phyloP scores from a whole-genome alignment of 164 flowering plant genomes.

The Magnolia sinica region DNA sequence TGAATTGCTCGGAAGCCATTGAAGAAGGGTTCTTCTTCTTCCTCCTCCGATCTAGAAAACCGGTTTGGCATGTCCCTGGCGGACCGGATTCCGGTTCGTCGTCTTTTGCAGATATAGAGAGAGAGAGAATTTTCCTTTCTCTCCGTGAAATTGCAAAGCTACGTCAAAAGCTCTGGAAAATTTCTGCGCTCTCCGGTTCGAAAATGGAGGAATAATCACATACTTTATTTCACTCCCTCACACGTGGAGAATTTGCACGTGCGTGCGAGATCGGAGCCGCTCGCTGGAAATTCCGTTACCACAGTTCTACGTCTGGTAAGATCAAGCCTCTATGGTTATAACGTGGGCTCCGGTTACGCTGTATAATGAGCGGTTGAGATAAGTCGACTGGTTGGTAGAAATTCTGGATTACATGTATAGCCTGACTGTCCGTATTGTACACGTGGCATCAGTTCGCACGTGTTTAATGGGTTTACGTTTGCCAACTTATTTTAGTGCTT shows the following conservation, averaged over 20 bases:
- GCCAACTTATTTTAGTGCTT: too few relatives aligned
- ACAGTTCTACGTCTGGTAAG: not conserved
- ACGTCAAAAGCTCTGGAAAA: not conserved
- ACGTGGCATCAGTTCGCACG: too few relatives aligned
- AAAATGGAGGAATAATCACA: not conserved
- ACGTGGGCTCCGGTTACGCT: too few relatives aligned
- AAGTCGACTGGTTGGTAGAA: too few relatives aligned
- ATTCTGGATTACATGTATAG: too few relatives aligned
- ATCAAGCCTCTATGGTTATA: too few relatives aligned
- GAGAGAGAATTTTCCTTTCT: not conserved
- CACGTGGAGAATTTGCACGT: too few relatives aligned
- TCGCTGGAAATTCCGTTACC: not conserved
- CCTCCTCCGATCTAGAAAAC: conserved; percentile 9
- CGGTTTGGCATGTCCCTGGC: conserved; percentile 18
- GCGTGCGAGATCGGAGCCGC: not conserved
- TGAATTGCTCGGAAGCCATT: conserved; percentile 60
- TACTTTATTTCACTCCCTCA: not conserved
- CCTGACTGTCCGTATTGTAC: too few relatives aligned
- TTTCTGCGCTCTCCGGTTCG: not conserved
- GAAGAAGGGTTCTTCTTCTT: not conserved
- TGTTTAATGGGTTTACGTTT: too few relatives aligned
- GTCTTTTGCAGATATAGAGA: not conserved
- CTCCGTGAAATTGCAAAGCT: not conserved
- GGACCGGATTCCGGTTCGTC: not conserved
- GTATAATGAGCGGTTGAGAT: too few relatives aligned